Base-by-base conservation (phyloP, 116 monocot species). In the Papilionanthe hybrid region DNA sequence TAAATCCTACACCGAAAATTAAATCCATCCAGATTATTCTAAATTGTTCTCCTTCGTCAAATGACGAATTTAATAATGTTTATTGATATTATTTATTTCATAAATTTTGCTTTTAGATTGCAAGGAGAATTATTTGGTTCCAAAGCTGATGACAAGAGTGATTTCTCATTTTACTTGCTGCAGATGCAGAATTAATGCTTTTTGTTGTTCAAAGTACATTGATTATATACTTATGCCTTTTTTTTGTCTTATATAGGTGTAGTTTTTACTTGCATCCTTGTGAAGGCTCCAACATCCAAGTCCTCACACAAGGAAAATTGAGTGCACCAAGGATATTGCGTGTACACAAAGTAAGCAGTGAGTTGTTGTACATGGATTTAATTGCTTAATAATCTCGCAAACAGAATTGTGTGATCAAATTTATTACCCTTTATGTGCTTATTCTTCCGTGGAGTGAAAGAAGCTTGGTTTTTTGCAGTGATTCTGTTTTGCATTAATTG, bases 191-290 rank as follows among this genome's bases (percentile, higher is more conserved):
- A 73, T 73, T 73, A 19, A n/a, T 73, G 69, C 69, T 73, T 30
- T 32, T 15, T 32, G 15, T 13, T 43, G 20, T 22, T 44, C 25
- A 47, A 47, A 75, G 11, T 28, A 48, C 5, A 28, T 75, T 32
- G 17, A 75, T 75, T 50, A 75, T 47, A 75, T 49, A 10, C 75
- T 48, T 19, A 75, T 72, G 7, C n/a, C 25, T 78, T 68, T 20
- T 4, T 22, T 73, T 78, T n/a, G 72, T 79, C 63, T 77, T 53
- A 28, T 87, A 41, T 81, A 99, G 99, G 84, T 99, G 95, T 74
- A 93, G 99, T 82, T 99, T 99, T 86, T 99, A 91, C 81, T 91
- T 99, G 86, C 99, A 93, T 11, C 91, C 95, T 77, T 93, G 84
- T 85, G 99, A 99, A 84, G 95, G 95, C 42, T 95, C 95, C 79